A percentile compares a stretch with the other conserved stretches of the same genome.
Evolutionary conservation across 129 eudicot species (phyloP).

Genomic region (Tagetes patula): DNA sequence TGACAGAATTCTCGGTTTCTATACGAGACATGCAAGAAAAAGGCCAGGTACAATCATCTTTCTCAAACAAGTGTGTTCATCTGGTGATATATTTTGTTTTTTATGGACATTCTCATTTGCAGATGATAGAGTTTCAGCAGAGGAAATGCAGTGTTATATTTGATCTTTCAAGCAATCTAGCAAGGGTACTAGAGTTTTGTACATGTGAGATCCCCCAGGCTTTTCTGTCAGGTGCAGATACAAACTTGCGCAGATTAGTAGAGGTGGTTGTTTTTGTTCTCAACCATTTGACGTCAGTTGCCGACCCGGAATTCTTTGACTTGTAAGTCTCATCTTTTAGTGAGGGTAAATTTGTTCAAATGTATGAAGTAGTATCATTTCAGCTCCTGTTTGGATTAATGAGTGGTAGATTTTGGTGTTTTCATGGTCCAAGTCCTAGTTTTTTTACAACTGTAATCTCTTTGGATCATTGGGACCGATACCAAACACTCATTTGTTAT

Average conservation of each 20-base stretch:
- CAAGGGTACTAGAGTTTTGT: slow-evolving; percentile 87
- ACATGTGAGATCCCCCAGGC: slow-evolving; percentile 88
- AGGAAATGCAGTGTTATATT: slow-evolving; percentile 86
- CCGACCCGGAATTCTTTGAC: slow-evolving; percentile 82
- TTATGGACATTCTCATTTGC: slow-evolving; percentile 25
- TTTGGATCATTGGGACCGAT: background rate
- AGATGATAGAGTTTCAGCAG: slow-evolving; percentile 81
- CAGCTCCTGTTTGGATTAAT: slow-evolving; percentile 6
- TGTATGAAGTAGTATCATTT: background rate
- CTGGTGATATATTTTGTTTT: background rate
- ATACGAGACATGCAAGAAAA: slow-evolving; percentile 93
- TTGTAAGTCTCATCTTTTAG: slow-evolving; percentile 46
- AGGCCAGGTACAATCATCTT: slow-evolving; percentile 55
- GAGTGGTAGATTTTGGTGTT: background rate
- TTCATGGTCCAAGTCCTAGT: background rate
- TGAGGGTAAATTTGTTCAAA: background rate
- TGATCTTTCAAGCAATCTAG: slow-evolving; percentile 94
- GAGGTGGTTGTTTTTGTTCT: slow-evolving; percentile 83
- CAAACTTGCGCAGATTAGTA: slow-evolving; percentile 78
- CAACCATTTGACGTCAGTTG: slow-evolving; percentile 72
- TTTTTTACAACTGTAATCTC: background rate
- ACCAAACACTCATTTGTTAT: background rate
- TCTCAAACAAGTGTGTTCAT: slow-evolving; percentile 4
- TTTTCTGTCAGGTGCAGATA: slow-evolving; percentile 80
- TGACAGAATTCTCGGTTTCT: slow-evolving; percentile 93